Evolutionary conservation across 768 basidiomycete species (phyloP), one percentile per base, ranked within the genome.

Genomic region (Calocera viscosa): DNA sequence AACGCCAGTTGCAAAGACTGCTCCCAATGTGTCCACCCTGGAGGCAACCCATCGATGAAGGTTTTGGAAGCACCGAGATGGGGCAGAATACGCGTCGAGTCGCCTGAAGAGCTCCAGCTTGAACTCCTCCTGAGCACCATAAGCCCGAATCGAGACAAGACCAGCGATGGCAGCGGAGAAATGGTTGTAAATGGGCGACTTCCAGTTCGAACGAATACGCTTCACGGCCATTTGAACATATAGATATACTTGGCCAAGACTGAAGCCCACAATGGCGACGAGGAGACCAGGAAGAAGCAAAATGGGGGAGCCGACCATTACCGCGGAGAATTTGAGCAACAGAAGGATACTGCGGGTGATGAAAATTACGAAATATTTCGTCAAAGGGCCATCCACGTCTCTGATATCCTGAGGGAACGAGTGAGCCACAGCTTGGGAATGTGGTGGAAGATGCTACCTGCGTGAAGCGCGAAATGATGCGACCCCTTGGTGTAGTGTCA

Each of bases 381-480:
- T 66, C 47, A 78, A 66, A 2, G 33, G n/a, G 43, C 28, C 66
- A 76, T 76, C 66, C 19, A 66, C 35, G 16, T 75, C 72, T 63
- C 70, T 77, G 24, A 88, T 86, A 72, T 89, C 87, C 65, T 86
- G 63, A 32, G 19, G 5, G 8, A 30, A 19, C 10, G 30, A 26
- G 53, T 28, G 5, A 32, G 53, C 16, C 7, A 30, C 53, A 60
- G 24, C 7, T 8, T 19, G 43, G 43, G 19, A 19, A 47, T 8
- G 43, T n/a, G 24, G 43, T 8, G 24, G 2, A 60, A 38, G 14
- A 38, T 38, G 35, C 7, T 19, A 60, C 53, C 19, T 60, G 82
- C 0, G 87, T 88, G 72, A 83, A 84, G 64, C 87, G 80, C 32
- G 85, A 77, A 43, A 88, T 83, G 64, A 90, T 82, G 2, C 87